Percentiles rank a stretch among this genome's conserved stretches.
phyloP scores from a whole-genome alignment of 768 basidiomycete genomes.

The Chalciporus sphaerocephalus region DNA sequence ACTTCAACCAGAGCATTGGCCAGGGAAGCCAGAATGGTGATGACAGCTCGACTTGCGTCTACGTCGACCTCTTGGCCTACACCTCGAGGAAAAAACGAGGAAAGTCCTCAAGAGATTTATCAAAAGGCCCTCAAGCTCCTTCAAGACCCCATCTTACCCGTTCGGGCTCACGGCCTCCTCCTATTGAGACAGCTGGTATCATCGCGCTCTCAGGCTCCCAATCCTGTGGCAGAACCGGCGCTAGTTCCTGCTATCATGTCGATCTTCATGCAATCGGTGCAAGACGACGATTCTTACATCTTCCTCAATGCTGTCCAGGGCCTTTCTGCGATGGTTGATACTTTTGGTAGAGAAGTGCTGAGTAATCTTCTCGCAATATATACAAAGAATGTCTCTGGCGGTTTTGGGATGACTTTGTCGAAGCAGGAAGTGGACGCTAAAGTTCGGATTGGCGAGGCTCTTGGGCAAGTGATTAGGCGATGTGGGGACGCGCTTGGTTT shows the following conservation, averaged over 20 bases:
- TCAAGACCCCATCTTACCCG: slow-evolving; percentile 89
- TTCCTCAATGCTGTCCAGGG: slow-evolving; percentile 92
- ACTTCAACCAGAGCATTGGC: slow-evolving; percentile 54
- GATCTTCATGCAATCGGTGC: slow-evolving; percentile 78
- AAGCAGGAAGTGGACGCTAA: slow-evolving; percentile 69
- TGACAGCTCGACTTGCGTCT: slow-evolving; percentile 75
- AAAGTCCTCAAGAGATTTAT: slow-evolving; percentile 58
- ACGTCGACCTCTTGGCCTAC: slow-evolving; percentile 36
- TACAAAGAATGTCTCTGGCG: slow-evolving; percentile 46
- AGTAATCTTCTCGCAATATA: slow-evolving; percentile 66
- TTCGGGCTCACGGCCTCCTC: slow-evolving; percentile 87
- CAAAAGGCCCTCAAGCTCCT: slow-evolving; percentile 84
- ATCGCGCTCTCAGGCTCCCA: slow-evolving; percentile 17
- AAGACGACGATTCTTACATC: slow-evolving; percentile 94
- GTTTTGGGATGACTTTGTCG: slow-evolving; percentile 33
- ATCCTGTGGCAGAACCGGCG: slow-evolving; percentile 45
- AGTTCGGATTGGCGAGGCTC: slow-evolving; percentile 79
- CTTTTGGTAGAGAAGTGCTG: slow-evolving; percentile 62
- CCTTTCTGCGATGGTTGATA: slow-evolving; percentile 78
- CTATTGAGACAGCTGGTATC: slow-evolving; percentile 75
- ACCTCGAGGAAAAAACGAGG: slow-evolving; percentile 16
- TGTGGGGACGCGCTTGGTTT: slow-evolving; percentile 64
- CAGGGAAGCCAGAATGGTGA: slow-evolving; percentile 76
- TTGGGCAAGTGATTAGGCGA: slow-evolving; percentile 69
- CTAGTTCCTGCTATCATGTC: slow-evolving; percentile 80